Evolutionary conservation across 1,284 basidiomycete genomes (phyloP).

Genomic region (Tilletia horrida): DNA sequence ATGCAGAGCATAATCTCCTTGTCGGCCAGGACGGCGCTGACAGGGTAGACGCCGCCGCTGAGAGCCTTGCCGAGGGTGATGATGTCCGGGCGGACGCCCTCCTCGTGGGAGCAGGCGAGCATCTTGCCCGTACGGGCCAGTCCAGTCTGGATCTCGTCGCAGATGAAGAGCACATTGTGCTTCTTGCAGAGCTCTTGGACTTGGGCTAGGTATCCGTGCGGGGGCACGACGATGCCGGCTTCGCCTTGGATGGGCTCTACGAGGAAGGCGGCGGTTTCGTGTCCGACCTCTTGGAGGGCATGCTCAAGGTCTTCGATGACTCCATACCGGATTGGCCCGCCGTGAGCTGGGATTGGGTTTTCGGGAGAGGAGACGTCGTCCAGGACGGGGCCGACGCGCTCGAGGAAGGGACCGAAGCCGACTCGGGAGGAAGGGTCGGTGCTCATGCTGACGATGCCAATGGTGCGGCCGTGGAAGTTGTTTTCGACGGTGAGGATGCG

Average conservation of each 20-base stretch:
- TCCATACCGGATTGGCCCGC: constrained; percentile 42
- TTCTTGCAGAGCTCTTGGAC: constrained; percentile 82
- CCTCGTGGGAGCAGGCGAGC: constrained; percentile 75
- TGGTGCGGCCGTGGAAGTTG: constrained; percentile 93
- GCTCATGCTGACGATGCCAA: constrained; percentile 89
- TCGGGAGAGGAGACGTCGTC: constrained; percentile 31
- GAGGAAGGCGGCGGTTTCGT: constrained; percentile 85
- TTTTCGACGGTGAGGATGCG: constrained; percentile 81
- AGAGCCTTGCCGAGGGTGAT: constrained; percentile 93
- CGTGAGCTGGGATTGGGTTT: constrained; percentile 5
- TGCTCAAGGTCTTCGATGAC: constrained; percentile 69
- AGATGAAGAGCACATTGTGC: constrained; percentile 90
- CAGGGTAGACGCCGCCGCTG: constrained; percentile 93
- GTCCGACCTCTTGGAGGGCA: constrained; percentile 76
- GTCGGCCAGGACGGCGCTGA: constrained; percentile 87
- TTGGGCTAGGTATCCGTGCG: constrained; percentile 77
- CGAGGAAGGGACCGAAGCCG: constrained; percentile 87
- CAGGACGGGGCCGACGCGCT: constrained; percentile 71
- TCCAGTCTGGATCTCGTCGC: constrained; percentile 91
- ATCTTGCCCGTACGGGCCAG: constrained; percentile 50
- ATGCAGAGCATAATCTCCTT: constrained; percentile 90
- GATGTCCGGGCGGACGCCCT: constrained; percentile 80
- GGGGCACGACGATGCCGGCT: constrained; percentile 90
- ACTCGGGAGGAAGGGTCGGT: constrained; percentile 85
- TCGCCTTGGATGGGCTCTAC: constrained; percentile 98